These are phyloP conservation scores for Acanthamoeba lenticulata DNA, from an alignment of 208 protist genomes.

Conservation along the genomic window DNA sequence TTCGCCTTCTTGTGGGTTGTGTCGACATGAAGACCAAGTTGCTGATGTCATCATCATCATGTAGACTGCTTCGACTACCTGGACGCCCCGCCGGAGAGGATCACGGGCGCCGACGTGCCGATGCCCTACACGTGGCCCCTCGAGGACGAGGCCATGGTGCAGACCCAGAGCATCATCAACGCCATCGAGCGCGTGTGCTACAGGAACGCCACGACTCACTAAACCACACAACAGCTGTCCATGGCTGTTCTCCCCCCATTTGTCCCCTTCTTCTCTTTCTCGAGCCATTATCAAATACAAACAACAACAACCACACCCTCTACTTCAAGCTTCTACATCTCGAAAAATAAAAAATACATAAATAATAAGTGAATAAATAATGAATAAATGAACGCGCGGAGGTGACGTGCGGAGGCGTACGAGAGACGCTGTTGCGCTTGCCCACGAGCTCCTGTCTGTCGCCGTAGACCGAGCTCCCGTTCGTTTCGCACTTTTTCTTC, in stretches of 20 bases:
- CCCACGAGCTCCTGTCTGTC: neutral
- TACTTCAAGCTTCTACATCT: no score
- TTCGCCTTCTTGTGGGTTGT: no score
- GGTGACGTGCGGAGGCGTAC: neutral
- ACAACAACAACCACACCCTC: no score
- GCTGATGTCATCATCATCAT: no score
- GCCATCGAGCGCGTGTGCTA: constrained; percentile 75
- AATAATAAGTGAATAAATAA: neutral
- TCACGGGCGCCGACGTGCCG: constrained; percentile 97
- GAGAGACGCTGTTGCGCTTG: neutral
- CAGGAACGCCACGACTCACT: constrained; percentile 42
- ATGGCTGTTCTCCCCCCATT: neutral
- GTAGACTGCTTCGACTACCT: constrained; percentile 97
- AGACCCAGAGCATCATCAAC: constrained; percentile 81
- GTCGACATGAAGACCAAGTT: no score
- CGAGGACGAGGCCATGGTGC: constrained; percentile 88
- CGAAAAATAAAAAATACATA: neutral
- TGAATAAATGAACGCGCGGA: neutral
- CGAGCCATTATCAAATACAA: no score
- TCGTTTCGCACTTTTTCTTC: neutral
- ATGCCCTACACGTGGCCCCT: constrained; percentile 97
- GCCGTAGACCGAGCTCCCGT: neutral
- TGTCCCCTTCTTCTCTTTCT: no score
- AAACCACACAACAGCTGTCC: neutral
- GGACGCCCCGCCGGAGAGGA: constrained; percentile 94